Evolutionary conservation across 1,284 basidiomycete genomes (phyloP).

Genomic region (Leccinum ponderosum): DNA sequence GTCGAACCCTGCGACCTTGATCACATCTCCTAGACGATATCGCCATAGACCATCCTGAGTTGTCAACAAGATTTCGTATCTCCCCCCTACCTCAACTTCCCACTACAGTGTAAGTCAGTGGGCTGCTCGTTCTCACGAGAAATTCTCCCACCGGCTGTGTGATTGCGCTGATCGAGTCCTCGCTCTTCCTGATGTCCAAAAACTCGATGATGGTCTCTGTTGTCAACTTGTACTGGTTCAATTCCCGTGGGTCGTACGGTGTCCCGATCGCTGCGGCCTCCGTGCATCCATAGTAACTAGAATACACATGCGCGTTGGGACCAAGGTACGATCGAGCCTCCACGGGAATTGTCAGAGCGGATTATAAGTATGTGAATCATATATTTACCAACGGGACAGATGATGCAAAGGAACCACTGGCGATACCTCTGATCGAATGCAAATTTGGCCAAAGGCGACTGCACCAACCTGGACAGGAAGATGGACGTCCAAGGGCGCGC

Average conservation of each 20-base stretch:
- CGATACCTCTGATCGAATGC: background rate
- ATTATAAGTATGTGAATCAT: background rate
- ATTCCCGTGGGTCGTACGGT: background rate
- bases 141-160: background rate
- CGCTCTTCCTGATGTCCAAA: background rate
- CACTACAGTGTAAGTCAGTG: background rate
- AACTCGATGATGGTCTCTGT: background rate
- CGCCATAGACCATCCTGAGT: background rate
- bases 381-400: background rate
- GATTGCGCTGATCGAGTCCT: background rate
- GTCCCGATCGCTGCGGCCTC: background rate
- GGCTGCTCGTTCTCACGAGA: background rate
- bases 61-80: background rate
- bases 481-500: background rate
- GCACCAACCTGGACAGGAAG: background rate
- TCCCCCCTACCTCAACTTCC: background rate
- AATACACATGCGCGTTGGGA: background rate
- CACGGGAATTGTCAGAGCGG: background rate
- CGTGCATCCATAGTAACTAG: background rate
- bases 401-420: background rate
- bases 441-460: background rate
- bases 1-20: background rate
- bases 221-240: background rate
- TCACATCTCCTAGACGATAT: background rate
- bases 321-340: constrained; percentile 4